Evolutionary conservation across 176 grass and related monocot species (phyloP).

Genomic region (Pontederia crassipes): DNA sequence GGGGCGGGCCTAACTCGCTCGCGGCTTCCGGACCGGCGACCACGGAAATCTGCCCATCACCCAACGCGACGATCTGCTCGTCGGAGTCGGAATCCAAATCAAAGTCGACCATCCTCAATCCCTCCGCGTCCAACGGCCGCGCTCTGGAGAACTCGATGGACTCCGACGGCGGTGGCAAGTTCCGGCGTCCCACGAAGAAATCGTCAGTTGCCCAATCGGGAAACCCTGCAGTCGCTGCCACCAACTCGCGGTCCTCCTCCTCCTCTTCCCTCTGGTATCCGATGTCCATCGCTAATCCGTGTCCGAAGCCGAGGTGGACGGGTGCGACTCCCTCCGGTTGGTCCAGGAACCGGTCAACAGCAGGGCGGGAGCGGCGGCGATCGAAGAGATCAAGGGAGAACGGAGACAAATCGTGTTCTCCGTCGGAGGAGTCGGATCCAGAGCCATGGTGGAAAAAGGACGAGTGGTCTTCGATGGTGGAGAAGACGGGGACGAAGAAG

Average conservation of each 20-base stretch:
- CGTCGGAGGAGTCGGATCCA: not conserved
- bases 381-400: not conserved
- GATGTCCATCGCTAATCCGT: not conserved
- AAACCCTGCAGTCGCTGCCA: not conserved
- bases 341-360: not conserved
- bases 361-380: not conserved
- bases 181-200: slow-evolving; percentile 10
- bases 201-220: slow-evolving; percentile 12
- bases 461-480: no score
- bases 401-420: not conserved
- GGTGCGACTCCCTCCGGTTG: not conserved
- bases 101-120: slow-evolving; percentile 8
- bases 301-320: not conserved
- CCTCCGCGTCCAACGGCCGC: slow-evolving; percentile 5
- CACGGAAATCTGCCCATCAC: slow-evolving; percentile 1
- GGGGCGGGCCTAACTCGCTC: slow-evolving; percentile 22
- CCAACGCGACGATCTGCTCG: slow-evolving; percentile 19
- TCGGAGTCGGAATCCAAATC: slow-evolving; percentile 23
- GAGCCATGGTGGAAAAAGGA: not conserved
- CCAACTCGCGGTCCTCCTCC: not conserved
- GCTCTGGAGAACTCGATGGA: slow-evolving; percentile 16
- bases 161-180: not conserved
- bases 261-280: not conserved
- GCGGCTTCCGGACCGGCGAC: not conserved
- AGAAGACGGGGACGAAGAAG: not conserved